These are phyloP conservation scores for Nymphaea thermarum DNA, from an alignment of 164 flowering plant species.

Conservation along the genomic window DNA sequence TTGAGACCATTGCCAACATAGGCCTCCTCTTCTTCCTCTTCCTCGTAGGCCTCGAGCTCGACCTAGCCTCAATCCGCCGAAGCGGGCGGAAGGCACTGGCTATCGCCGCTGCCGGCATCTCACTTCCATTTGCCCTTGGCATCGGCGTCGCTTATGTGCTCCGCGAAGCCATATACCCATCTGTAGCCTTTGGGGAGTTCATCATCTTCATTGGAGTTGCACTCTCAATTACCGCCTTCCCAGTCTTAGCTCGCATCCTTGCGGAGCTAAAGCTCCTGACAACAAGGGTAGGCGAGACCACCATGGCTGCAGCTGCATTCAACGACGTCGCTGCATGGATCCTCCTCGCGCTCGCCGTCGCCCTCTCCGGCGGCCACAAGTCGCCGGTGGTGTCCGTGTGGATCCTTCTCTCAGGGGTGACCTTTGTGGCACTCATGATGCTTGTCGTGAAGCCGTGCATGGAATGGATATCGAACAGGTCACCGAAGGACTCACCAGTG, in stretches of 20 bases:
- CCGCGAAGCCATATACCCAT: conserved; percentile 11
- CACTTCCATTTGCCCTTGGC: conserved; percentile 21
- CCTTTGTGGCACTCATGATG: conserved; percentile 44
- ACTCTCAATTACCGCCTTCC: conserved; percentile 29
- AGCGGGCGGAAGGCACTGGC: conserved; percentile 15
- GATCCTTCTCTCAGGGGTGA: conserved; percentile 33
- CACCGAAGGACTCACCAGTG: conserved; percentile 21
- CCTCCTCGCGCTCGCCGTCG: conserved; percentile 22
- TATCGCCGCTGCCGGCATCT: conserved; percentile 26
- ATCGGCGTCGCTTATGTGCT: conserved; percentile 14
- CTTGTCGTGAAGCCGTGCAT: conserved; percentile 32
- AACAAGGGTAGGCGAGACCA: conserved; percentile 19
- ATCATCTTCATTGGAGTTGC: conserved; percentile 28
- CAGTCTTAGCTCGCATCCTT: conserved; percentile 28
- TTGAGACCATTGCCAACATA: conserved; percentile 23
- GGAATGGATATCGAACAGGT: conserved; percentile 31
- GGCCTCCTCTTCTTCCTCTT: conserved; percentile 34
- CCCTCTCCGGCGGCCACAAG: conserved; percentile 17
- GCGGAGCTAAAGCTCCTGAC: conserved; percentile 22
- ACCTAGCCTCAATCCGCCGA: conserved; percentile 15
- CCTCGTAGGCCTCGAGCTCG: conserved; percentile 29
- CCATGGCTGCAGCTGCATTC: conserved; percentile 27
- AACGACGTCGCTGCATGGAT: conserved; percentile 28
- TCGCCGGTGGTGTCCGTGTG: conserved; percentile 13
- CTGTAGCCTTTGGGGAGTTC: conserved; percentile 10